phyloP scores from a whole-genome alignment of 73 alveolate species.

The Tetrahymena borealis region DNA sequence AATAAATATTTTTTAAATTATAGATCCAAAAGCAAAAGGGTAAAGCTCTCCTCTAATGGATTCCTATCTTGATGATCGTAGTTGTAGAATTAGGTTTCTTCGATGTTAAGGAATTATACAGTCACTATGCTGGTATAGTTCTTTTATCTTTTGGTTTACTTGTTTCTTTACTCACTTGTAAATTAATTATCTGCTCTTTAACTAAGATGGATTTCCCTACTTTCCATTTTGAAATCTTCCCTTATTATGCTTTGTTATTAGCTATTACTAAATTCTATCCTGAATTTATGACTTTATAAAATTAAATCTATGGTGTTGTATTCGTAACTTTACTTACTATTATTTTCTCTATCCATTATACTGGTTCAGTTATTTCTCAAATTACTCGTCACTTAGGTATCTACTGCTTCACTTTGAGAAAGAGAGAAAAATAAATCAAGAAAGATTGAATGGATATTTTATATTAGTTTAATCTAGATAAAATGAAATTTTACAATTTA shows the following conservation, averaged over 20 bases:
- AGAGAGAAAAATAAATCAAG: background rate
- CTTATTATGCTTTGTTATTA: background rate
- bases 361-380: background rate
- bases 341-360: background rate
- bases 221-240: background rate
- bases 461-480: too few relatives aligned
- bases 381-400: background rate
- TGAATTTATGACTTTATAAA: background rate
- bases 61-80: background rate
- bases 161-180: background rate
- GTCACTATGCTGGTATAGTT: background rate
- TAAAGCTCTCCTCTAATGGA: background rate
- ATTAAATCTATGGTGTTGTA: background rate
- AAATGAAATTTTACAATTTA: background rate
- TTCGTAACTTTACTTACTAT: background rate
- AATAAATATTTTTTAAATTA: background rate
- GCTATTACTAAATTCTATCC: background rate
- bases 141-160: background rate
- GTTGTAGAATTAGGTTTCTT: background rate
- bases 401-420: background rate
- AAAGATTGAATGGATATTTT: background rate
- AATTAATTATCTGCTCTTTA: background rate
- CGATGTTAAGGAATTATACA: background rate
- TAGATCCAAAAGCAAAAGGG: background rate
- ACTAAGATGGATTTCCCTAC: conserved; percentile 4